phyloP scores from a whole-genome alignment of 164 flowering plant species.

The Euptelea pleiosperma region DNA sequence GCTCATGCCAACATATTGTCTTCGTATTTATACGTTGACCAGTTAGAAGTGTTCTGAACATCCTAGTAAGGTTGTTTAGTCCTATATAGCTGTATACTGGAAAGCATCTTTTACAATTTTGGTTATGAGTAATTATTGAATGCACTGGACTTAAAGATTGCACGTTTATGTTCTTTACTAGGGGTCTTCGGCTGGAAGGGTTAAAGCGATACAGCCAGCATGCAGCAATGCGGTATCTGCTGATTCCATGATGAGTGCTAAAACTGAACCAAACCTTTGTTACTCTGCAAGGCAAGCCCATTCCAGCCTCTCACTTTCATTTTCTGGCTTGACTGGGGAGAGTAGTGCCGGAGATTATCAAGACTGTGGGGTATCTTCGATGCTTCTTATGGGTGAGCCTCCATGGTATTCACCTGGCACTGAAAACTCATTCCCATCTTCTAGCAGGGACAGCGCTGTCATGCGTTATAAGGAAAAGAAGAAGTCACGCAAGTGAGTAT shows the following conservation, averaged over 20 bases:
- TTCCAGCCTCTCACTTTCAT: slow-evolving; percentile 49
- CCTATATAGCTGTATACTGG: no score
- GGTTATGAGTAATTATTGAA: background rate
- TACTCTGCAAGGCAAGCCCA: slow-evolving; percentile 44
- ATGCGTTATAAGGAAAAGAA: slow-evolving; percentile 87
- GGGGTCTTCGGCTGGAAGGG: slow-evolving; percentile 48
- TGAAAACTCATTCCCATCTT: slow-evolving; percentile 43
- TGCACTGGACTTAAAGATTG: background rate
- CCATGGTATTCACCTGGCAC: slow-evolving; percentile 63
- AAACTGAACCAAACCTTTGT: slow-evolving; percentile 63
- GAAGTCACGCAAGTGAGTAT: slow-evolving; percentile 70
- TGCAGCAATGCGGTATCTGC: slow-evolving; percentile 82
- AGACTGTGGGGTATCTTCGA: slow-evolving; percentile 74
- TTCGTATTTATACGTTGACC: no score
- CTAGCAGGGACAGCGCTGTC: slow-evolving; percentile 67
- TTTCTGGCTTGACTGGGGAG: slow-evolving; percentile 66
- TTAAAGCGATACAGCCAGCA: slow-evolving; percentile 54
- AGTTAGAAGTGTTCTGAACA: no score
- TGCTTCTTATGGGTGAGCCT: slow-evolving; percentile 66
- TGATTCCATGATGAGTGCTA: slow-evolving; percentile 68
- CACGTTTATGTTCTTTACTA: slow-evolving; percentile 18
- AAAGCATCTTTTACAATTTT: background rate
- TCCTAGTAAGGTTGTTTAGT: no score
- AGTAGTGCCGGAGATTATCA: slow-evolving; percentile 63
- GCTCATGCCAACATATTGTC: no score